phyloP scores from a whole-genome alignment of 257 asterid genomes.

The Solanum habrochaites region DNA sequence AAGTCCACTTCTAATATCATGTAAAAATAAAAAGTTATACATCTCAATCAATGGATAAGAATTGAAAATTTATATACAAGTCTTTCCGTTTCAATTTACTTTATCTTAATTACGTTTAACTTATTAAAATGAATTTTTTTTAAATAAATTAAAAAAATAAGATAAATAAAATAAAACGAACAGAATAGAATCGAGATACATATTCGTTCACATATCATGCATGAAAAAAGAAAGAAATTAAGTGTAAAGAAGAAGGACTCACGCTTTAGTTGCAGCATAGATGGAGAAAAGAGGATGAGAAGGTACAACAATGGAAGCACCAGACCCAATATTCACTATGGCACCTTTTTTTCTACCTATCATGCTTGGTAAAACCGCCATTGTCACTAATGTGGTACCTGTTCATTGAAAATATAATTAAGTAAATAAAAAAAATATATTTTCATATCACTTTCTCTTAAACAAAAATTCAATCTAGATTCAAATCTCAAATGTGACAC shows the following conservation, averaged over 20 bases:
- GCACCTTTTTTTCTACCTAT: slow-evolving; percentile 43
- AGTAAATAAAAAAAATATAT: background rate
- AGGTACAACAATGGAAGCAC: slow-evolving; percentile 62
- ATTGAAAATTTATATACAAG: no score
- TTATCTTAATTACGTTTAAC: background rate
- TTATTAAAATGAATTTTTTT: background rate
- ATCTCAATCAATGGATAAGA: background rate
- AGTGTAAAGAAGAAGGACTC: slow-evolving; percentile 2
- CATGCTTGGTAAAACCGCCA: slow-evolving; percentile 43
- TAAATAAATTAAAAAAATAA: background rate
- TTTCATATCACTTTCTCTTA: background rate
- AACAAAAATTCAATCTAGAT: background rate
- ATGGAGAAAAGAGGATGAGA: slow-evolving; percentile 83
- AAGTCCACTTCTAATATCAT: background rate
- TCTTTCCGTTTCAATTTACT: background rate
- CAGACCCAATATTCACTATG: slow-evolving; percentile 66
- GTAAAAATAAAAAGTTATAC: background rate
- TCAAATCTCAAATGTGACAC: background rate
- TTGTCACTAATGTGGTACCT: slow-evolving; percentile 36
- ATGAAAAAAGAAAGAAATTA: background rate
- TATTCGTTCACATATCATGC: background rate
- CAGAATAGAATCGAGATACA: background rate
- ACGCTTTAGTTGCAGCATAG: slow-evolving; percentile 94
- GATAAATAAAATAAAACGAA: background rate
- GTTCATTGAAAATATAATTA: background rate